phyloP scores from a whole-genome alignment of 306 rosid genomes.

The Malus sylvestris region DNA sequence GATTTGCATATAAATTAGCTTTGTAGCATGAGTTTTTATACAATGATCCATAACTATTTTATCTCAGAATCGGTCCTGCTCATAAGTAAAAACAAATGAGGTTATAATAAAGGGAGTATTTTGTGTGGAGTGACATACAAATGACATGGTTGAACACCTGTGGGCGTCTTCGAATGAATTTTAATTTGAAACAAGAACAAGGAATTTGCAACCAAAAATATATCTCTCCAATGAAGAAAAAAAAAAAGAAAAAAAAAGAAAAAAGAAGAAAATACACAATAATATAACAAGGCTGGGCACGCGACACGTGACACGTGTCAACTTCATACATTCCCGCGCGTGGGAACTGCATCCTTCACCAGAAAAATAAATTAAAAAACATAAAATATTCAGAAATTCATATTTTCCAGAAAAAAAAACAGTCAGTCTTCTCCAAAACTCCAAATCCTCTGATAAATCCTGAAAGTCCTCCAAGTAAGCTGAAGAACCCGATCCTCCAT shows the following conservation, averaged over 20 bases:
- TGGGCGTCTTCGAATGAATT: no score
- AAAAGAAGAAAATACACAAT: background rate
- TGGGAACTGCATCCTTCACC: background rate
- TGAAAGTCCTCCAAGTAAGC: background rate
- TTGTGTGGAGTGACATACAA: no score
- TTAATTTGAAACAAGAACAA: no score
- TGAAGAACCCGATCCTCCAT: background rate
- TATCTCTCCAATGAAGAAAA: no score
- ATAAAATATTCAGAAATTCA: background rate
- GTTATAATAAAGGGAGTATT: no score
- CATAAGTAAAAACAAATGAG: no score
- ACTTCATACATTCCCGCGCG: background rate
- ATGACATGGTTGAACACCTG: no score
- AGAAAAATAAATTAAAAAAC: background rate
- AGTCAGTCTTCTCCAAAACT: no score
- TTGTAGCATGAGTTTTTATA: no score
- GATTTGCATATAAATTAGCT: no score
- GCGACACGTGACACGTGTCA: background rate
- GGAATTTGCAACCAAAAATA: no score
- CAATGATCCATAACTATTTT: no score
- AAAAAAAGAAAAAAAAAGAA: background rate
- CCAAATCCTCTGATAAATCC: background rate
- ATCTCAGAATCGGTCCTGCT: fast-evolving
- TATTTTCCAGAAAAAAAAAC: background rate
- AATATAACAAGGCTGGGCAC: background rate